Conservation (phyloP, 176 grass and related monocot species). For the Rhynchospora pubera region DNA sequence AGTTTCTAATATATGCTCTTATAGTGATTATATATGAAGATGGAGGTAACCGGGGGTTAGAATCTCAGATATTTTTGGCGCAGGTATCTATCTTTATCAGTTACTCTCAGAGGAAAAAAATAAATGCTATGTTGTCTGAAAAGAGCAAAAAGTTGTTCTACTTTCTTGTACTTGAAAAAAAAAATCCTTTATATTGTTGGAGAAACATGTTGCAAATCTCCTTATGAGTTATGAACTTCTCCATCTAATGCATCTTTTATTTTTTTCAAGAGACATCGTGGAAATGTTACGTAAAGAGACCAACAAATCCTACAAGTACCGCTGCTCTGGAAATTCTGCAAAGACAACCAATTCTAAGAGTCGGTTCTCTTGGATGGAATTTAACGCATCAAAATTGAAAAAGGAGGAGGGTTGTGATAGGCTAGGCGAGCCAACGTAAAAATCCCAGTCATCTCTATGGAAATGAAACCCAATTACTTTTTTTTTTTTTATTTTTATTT, state of each 20-base stretch:
- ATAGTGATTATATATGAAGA: conserved; percentile 4
- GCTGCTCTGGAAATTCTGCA: conserved; percentile 13
- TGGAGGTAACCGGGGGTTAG: conserved; percentile 23
- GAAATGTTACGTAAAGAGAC: conserved; percentile 15
- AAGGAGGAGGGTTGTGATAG: too few species aligned
- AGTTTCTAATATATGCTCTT: not conserved
- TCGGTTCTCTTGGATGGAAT: conserved; percentile 48
- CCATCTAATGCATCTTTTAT: not conserved
- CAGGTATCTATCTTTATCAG: not conserved
- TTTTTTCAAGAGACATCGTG: not conserved
- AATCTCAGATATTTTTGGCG: not conserved
- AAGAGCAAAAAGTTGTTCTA: not conserved
- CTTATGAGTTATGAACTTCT: not conserved
- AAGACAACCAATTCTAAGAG: conserved; percentile 19
- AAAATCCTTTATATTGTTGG: not conserved
- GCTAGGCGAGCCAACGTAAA: too few species aligned
- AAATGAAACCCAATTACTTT: too few species aligned
- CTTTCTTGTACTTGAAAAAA: not conserved
- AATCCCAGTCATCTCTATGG: too few species aligned
- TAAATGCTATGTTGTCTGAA: not conserved
- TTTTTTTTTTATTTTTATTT: too few species aligned
- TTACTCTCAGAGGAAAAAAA: not conserved
- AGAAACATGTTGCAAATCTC: not conserved
- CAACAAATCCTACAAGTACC: conserved; percentile 13
- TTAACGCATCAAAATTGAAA: conserved; percentile 34